Base-by-base conservation (phyloP, 2,329 filamentous ascomycete species). In the Aureobasidium sp. region DNA sequence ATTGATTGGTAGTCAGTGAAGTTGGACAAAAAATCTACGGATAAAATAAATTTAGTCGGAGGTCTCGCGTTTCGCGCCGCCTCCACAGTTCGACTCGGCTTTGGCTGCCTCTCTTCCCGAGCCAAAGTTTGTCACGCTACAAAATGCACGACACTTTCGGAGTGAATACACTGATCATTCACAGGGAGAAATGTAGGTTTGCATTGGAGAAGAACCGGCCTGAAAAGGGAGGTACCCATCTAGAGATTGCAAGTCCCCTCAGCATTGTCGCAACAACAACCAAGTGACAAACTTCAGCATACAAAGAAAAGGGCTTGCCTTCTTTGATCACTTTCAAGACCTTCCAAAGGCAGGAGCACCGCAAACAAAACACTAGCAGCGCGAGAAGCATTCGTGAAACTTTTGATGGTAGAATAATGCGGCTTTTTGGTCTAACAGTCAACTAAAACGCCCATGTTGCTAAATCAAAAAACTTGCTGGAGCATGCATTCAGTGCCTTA, bases 401-500 rank as follows among this genome's bases (percentile, higher is more conserved):
- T 2, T 29, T 29, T 29, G 27, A 9, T 29, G 27, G 9, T 23
- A 15, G 19, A 25, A 35, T 6, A 25, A 55, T 55, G 37, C 37
- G 43, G 27, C 15, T 33, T 33, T 53, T 55, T 55, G 33, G 35
- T 53, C 49, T 53, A 53, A 53, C 49, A 40, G 31, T 33, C 7
- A 53, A 53, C 7, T 53, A 2, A 53, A 51, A 53, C 49, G 49
- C 40, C 51, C 53, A 57, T 45, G 31, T 31, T 57, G 40, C 29
- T n/a, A 37, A 19, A 45, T 27, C 37, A 23, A 43, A 38, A 33
- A 46, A 9, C 53, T 46, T 57, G 31, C 27, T 27, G 19, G 43
- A 57, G 53, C 53, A 57, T 37, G 40, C 53, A 37, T 45, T 50
- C 31, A 50, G 7, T 40, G 38, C 53, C 53, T 57, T 45, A 57